Percentiles rank a stretch among this genome's conserved stretches.
Conservation (phyloP, 352 stramenopile genomes). For the Phytophthora aleatoria region DNA sequence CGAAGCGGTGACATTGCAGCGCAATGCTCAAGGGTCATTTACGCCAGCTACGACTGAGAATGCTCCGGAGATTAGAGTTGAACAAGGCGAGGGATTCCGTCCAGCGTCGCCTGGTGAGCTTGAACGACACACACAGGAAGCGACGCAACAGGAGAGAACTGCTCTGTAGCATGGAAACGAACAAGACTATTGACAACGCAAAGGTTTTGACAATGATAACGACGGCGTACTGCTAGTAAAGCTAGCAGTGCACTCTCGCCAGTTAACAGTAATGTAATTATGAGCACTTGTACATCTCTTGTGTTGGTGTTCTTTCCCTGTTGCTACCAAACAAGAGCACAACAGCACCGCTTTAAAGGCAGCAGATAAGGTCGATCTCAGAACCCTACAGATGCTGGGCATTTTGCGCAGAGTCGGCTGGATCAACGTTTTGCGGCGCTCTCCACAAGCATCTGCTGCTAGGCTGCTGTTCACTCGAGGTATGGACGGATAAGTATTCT, state of each 20-base stretch:
- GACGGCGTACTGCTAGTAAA: too few relatives aligned
- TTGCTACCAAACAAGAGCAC: background rate
- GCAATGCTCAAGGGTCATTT: constrained; percentile 4
- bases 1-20: constrained; percentile 21
- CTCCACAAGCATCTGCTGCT: constrained; percentile 18
- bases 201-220: background rate
- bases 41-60: constrained; percentile 5
- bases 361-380: constrained; percentile 4
- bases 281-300: constrained; percentile 19
- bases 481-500: constrained; percentile 14
- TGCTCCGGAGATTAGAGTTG: constrained; percentile 21
- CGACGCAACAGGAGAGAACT: constrained; percentile 8
- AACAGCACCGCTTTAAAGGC: too few relatives aligned
- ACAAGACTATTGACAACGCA: background rate
- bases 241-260: background rate
- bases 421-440: constrained; percentile 10
- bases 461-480: constrained; percentile 8
- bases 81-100: constrained; percentile 32
- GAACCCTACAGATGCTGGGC: constrained; percentile 24
- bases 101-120: constrained; percentile 28
- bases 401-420: constrained; percentile 21
- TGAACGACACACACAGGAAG: constrained; percentile 16
- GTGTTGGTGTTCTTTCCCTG: background rate
- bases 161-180: constrained; percentile 6
- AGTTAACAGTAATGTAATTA: constrained; percentile 30